Percentiles rank a stretch among this genome's conserved stretches.
Evolutionary conservation across 257 asterid genomes (phyloP).

Genomic region (Hygrophila difformis): DNA sequence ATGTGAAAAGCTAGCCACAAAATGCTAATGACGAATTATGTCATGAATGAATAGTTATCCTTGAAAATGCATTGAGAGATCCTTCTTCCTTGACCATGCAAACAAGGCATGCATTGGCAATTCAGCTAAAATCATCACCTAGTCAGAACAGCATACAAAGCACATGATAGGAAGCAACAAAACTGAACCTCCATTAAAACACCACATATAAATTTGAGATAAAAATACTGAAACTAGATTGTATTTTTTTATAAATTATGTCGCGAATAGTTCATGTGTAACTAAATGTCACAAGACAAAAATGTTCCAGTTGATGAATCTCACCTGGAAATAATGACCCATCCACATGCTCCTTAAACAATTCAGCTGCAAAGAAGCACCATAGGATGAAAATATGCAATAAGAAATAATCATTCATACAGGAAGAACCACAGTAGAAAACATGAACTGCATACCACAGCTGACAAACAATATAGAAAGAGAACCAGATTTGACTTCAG

Average conservation of each 20-base stretch:
- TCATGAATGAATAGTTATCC: too few relatives aligned
- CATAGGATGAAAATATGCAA: conserved; percentile 13
- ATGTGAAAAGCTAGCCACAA: too few relatives aligned
- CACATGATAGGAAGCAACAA: too few relatives aligned
- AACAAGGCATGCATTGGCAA: too few relatives aligned
- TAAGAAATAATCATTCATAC: not conserved
- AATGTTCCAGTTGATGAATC: conserved; percentile 16
- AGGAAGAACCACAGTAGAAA: conserved; percentile 13
- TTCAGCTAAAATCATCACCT: too few relatives aligned
- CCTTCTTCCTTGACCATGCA: too few relatives aligned
- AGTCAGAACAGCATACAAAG: too few relatives aligned
- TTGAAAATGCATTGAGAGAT: too few relatives aligned
- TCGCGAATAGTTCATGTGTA: conserved; percentile 3
- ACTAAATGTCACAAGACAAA: conserved; percentile 8
- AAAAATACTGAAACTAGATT: conserved; percentile 8
- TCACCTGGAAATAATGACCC: conserved; percentile 54
- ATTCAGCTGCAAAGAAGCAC: conserved; percentile 49
- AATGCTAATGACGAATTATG: too few relatives aligned
- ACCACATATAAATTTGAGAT: too few relatives aligned
- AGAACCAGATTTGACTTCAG: conserved; percentile 67
- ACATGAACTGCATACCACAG: conserved; percentile 47
- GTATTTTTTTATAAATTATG: conserved; percentile 13
- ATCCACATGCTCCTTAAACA: conserved; percentile 42
- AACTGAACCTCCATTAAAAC: too few relatives aligned
- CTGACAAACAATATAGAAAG: conserved; percentile 78